Base-by-base conservation (phyloP, 2,329 filamentous ascomycete genomes). In the Zasmidium citrigriseum region DNA sequence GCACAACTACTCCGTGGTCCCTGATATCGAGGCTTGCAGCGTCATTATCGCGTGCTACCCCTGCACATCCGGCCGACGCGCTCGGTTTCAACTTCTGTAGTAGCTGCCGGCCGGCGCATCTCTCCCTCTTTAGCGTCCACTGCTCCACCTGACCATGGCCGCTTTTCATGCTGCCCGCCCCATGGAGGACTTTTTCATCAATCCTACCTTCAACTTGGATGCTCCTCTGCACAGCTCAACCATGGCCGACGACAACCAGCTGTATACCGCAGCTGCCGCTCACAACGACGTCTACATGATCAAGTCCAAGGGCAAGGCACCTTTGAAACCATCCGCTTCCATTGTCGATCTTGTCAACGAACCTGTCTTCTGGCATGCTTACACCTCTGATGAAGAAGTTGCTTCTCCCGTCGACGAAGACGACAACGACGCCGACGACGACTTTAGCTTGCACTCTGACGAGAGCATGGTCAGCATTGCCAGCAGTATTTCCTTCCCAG, bases 371-470 rank as follows among this genome's bases (percentile, higher is more conserved):
- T 55, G 24, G 20, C 60, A 59, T 34, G 60, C 60, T 34, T 72
- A 69, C 52, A 60, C 62, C 14, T 71, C 69, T 5, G 70, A 71
- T 16, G 70, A 72, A 61, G 70, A 72, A 58, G 58, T 57, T 29
- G 63, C 64, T n/a, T 72, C 69, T 4, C 67, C 68, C 0, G 48
- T 66, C 34, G 64, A 64, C 29, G 52, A 58, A 23, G 60, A 64
- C 38, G 64, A 67, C 34, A 16, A 41, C 41, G 64, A 64, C 25
- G 53, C 57, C 25, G 61, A 64, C 27, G 64, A 67, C 22, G 58
- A 62, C 34, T 50, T 60, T 52, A 68, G 64, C 49, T 55, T 65
- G 4, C 57, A 55, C 18, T 70, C 67, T 16, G 58, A 55, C 23
- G 57, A 59, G 48, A 44, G 53, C 18, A 27, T 45, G 10, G 51